A percentile compares a stretch with the other conserved stretches of the same genome.
Evolutionary conservation across 106 monocot genomes (phyloP).

Genomic region (Platanthera zijinensis): DNA sequence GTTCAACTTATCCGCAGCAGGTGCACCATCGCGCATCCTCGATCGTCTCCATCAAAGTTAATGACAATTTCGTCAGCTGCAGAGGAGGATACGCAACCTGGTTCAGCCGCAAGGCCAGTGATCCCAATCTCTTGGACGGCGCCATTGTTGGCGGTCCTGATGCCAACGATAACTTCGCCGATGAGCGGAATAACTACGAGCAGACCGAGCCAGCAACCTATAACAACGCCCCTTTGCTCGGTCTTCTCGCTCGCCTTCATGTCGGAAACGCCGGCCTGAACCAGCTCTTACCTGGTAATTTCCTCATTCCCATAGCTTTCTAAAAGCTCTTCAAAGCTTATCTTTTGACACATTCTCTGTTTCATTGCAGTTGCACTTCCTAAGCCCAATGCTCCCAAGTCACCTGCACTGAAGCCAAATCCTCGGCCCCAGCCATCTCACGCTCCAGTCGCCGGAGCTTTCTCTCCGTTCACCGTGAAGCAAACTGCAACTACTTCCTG

Average conservation of each 20-base stretch:
- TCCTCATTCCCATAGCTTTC: neutral
- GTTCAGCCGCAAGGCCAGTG: conserved; percentile 47
- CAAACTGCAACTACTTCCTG: conserved; percentile 57
- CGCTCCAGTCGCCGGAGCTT: conserved; percentile 16
- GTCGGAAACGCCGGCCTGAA: conserved; percentile 34
- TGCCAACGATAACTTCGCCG: conserved; percentile 73
- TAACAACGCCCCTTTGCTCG: conserved; percentile 81
- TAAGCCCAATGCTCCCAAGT: conserved; percentile 5
- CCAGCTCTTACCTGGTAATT: conserved; percentile 42
- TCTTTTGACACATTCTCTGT: neutral
- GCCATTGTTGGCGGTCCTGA: conserved; percentile 90
- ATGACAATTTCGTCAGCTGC: conserved; percentile 69
- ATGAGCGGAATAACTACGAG: conserved; percentile 73
- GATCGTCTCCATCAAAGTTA: conserved; percentile 72
- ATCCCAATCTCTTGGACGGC: conserved; percentile 79
- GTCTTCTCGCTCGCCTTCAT: conserved; percentile 64
- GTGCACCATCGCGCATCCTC: conserved; percentile 93
- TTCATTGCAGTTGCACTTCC: conserved; percentile 20
- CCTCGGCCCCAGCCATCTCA: conserved; percentile 21
- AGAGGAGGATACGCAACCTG: conserved; percentile 68
- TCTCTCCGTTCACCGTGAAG: conserved; percentile 34
- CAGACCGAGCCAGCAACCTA: conserved; percentile 95
- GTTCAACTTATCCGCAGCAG: conserved; percentile 64
- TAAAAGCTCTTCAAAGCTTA: neutral
- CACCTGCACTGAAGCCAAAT: neutral